phyloP scores from a whole-genome alignment of 2,329 filamentous ascomycete species.

The Xylaria sp. region DNA sequence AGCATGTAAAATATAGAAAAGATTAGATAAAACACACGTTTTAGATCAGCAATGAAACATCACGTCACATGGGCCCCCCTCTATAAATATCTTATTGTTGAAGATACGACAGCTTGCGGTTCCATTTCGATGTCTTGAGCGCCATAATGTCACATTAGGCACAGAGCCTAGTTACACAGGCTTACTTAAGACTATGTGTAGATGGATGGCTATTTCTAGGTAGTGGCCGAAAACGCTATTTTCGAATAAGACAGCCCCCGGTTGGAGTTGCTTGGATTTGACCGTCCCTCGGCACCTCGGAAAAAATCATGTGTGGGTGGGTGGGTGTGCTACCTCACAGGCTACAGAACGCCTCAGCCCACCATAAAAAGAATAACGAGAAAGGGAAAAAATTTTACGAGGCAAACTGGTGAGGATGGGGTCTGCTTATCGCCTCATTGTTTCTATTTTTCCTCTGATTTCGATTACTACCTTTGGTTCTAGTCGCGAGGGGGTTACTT shows the following conservation, averaged over 20 bases:
- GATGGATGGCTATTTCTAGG: background rate
- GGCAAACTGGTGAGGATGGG: conserved; percentile 3
- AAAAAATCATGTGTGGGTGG: background rate
- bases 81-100: background rate
- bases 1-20: conserved; percentile 35
- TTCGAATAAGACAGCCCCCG: background rate
- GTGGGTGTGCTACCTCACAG: background rate
- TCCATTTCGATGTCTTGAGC: background rate
- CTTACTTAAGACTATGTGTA: background rate
- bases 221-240: background rate
- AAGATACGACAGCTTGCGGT: background rate
- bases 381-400: background rate
- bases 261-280: conserved; percentile 8
- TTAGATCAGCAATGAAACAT: conserved; percentile 39
- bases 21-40: conserved; percentile 42
- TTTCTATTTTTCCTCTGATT: background rate
- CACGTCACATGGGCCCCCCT: conserved; percentile 14
- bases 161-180: background rate
- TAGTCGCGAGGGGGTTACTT: background rate
- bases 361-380: background rate
- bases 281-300: conserved; percentile 4
- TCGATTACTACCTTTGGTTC: background rate
- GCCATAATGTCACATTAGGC: background rate
- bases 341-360: background rate
- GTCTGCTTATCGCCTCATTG: conserved; percentile 10